Evolutionary conservation across 768 basidiomycete genomes (phyloP).

Genomic region (Clitopilus passeckerianus): DNA sequence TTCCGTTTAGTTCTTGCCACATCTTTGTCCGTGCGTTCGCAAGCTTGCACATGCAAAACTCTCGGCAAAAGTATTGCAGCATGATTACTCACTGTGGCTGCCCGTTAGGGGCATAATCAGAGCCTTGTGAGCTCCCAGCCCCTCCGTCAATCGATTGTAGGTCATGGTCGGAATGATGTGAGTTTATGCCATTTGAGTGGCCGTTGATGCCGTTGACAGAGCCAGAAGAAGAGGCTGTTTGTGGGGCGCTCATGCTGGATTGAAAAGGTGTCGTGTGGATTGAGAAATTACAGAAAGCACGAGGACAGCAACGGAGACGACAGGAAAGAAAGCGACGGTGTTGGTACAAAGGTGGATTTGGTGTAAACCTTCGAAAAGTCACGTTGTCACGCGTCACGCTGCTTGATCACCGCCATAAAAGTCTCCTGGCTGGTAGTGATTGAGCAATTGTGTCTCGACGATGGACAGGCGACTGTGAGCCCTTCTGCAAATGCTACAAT

Average conservation of each 20-base stretch:
- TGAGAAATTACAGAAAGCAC: conserved; percentile 6
- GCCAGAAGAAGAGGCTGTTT: conserved; percentile 28
- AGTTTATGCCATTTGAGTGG: conserved; percentile 44
- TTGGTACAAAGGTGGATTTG: background rate
- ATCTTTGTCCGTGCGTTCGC: background rate
- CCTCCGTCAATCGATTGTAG: conserved; percentile 31
- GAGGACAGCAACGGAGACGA: conserved; percentile 6
- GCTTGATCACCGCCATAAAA: background rate
- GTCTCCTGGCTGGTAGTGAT: background rate
- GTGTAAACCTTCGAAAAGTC: background rate
- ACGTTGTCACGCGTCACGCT: background rate
- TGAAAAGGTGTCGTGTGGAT: conserved; percentile 1
- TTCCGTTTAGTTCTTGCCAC: background rate
- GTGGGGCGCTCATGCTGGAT: conserved; percentile 28
- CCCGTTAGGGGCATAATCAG: conserved; percentile 47
- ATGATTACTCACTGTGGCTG: conserved; percentile 49
- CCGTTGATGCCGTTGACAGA: conserved; percentile 48
- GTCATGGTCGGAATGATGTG: conserved; percentile 30
- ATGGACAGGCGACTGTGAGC: background rate
- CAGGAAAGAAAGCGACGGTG: conserved; percentile 4
- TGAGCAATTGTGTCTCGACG: no score
- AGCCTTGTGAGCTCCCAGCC: conserved; percentile 31
- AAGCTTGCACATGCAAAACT: conserved; percentile 4
- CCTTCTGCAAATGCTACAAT: background rate
- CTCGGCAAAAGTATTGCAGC: conserved; percentile 1